phyloP scores from a whole-genome alignment of 2,329 filamentous ascomycete genomes.

The Trichoderma sp. region DNA sequence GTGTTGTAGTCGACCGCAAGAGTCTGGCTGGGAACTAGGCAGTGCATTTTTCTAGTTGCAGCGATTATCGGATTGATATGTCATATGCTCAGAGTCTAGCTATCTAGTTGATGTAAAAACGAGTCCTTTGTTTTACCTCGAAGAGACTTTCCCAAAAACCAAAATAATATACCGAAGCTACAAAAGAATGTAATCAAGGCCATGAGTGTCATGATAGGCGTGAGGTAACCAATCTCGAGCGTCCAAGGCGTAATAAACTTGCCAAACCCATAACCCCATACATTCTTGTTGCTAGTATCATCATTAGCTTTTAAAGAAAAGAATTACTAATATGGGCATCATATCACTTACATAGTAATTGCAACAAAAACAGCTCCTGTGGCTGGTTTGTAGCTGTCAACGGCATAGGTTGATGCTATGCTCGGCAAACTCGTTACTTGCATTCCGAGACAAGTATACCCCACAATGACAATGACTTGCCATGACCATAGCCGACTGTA shows the following conservation, averaged over 20 bases:
- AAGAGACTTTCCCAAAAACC: slow-evolving; percentile 13
- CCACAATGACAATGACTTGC: slow-evolving; percentile 20
- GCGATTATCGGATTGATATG: background rate
- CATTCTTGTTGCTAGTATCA: slow-evolving; percentile 3
- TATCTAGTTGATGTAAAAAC: slow-evolving; percentile 5
- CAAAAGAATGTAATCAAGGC: slow-evolving; percentile 20
- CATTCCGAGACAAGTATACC: slow-evolving; percentile 18
- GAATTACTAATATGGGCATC: too few relatives aligned
- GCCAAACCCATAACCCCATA: slow-evolving; percentile 20
- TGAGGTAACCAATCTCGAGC: background rate
- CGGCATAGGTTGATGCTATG: slow-evolving; percentile 21
- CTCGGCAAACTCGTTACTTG: slow-evolving; percentile 23
- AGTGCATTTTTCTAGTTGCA: background rate
- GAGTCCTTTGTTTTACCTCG: background rate
- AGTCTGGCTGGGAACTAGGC: background rate
- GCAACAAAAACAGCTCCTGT: slow-evolving; percentile 13
- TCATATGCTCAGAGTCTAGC: background rate
- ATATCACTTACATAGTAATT: slow-evolving; percentile 13
- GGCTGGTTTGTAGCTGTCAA: slow-evolving; percentile 23
- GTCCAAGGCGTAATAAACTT: slow-evolving; percentile 24
- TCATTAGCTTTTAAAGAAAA: background rate
- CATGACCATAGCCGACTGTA: slow-evolving; percentile 7
- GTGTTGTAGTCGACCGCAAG: background rate
- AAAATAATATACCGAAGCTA: slow-evolving; percentile 8
- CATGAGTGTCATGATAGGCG: slow-evolving; percentile 16